A percentile compares a stretch with the other conserved stretches of the same genome.
These are phyloP conservation scores for Lasiosphaeria hispida DNA, from an alignment of 495 filamentous ascomycete genomes.

Conservation along the genomic window DNA sequence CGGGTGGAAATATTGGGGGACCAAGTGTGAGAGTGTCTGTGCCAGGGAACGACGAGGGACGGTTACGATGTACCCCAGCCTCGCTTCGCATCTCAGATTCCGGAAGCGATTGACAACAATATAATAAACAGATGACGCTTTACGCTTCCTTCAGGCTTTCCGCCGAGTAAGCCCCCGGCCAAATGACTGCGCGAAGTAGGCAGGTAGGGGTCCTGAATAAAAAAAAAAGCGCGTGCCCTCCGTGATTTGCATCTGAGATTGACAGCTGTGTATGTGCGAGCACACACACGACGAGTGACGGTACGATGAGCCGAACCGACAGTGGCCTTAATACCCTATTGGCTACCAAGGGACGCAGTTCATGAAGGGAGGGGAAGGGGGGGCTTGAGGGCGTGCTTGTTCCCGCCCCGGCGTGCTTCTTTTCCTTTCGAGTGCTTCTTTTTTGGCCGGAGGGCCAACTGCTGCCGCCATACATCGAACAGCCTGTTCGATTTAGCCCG, in stretches of 20 bases:
- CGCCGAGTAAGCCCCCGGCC: conserved; percentile 2
- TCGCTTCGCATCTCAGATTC: conserved; percentile 2
- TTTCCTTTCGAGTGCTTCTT: background rate
- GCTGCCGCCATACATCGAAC: conserved; percentile 2
- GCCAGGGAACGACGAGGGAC: background rate
- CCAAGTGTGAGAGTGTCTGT: too few relatives aligned
- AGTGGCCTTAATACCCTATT: conserved; percentile 28
- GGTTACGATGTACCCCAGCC: background rate
- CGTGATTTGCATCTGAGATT: conserved; percentile 6
- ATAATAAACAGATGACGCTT: background rate
- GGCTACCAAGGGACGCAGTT: conserved; percentile 24
- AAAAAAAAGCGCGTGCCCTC: conserved; percentile 6
- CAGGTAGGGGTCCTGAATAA: background rate
- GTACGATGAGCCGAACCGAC: conserved; percentile 22
- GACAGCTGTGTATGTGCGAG: background rate
- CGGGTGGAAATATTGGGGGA: background rate
- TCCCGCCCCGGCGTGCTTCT: background rate
- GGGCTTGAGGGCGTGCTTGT: background rate
- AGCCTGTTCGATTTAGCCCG: conserved; percentile 32
- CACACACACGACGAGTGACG: background rate
- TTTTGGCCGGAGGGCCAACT: background rate
- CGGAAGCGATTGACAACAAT: conserved; percentile 5
- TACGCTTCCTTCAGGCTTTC: background rate
- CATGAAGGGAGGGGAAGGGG: conserved; percentile 13
- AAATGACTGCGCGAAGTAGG: background rate